Evolutionary conservation across 1,139 yeast species (phyloP).

Genomic region (Candida tetrigidarum): DNA sequence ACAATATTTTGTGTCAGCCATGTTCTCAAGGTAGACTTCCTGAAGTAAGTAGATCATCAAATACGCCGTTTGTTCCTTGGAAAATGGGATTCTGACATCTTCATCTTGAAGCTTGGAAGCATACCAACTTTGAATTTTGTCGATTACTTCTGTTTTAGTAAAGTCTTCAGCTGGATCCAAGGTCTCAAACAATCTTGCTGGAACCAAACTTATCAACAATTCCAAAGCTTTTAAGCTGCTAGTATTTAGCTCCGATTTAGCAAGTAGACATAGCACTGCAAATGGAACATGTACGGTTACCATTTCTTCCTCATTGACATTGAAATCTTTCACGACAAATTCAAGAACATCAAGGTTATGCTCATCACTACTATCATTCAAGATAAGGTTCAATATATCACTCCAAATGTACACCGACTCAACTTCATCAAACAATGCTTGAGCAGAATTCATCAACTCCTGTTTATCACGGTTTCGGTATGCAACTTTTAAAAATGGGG

Average conservation of each 20-base stretch:
- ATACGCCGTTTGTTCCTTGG: conserved; percentile 47
- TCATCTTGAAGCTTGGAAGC: conserved; percentile 7
- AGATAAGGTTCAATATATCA: conserved; percentile 42
- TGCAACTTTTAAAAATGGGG: conserved; percentile 58
- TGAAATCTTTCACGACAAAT: conserved; percentile 66
- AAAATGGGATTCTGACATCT: conserved; percentile 36
- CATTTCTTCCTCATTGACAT: conserved; percentile 87
- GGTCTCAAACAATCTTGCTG: conserved; percentile 61
- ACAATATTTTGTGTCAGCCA: conserved; percentile 17
- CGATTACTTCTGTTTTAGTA: conserved; percentile 20
- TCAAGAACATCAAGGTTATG: conserved; percentile 48
- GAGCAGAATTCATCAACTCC: conserved; percentile 61
- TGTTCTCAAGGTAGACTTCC: conserved; percentile 31
- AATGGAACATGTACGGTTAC: conserved; percentile 75
- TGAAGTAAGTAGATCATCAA: conserved; percentile 41
- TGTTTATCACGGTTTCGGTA: conserved; percentile 22
- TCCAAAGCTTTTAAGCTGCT: conserved; percentile 42
- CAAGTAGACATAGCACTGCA: conserved; percentile 52
- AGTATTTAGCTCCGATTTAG: conserved; percentile 16
- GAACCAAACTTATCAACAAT: conserved; percentile 50
- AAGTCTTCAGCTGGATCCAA: conserved; percentile 24
- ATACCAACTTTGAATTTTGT: conserved; percentile 26
- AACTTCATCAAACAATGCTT: conserved; percentile 79
- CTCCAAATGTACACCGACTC: conserved; percentile 83
- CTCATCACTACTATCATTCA: conserved; percentile 11